Evolutionary conservation across 768 basidiomycete genomes (phyloP).

Genomic region (Auricularia sp.): DNA sequence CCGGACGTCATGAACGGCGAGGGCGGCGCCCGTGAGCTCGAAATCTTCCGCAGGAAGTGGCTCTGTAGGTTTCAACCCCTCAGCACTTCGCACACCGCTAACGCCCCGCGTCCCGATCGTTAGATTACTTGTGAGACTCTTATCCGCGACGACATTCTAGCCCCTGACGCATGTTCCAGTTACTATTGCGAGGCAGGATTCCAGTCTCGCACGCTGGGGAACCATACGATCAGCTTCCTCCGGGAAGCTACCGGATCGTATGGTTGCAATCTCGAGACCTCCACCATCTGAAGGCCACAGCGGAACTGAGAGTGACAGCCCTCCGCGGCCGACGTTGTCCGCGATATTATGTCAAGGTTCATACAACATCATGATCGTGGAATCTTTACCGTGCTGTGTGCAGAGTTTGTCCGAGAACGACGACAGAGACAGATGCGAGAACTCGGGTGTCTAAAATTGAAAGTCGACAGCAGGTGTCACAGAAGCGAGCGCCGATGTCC

Average conservation of each 20-base stretch:
- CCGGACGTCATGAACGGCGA: conserved; percentile 42
- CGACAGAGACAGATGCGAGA: too few species aligned
- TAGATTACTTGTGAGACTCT: conserved; percentile 35
- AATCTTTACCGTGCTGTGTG: too few species aligned
- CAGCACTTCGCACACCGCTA: neutral
- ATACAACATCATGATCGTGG: too few species aligned
- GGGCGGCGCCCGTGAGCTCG: conserved; percentile 42
- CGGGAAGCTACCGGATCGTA: conserved; percentile 53
- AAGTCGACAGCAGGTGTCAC: too few species aligned
- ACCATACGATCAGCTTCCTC: conserved; percentile 55
- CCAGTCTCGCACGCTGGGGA: conserved; percentile 52
- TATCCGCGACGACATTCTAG: neutral
- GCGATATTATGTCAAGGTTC: too few species aligned
- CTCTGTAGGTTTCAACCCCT: conserved; percentile 36
- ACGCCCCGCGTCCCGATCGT: neutral
- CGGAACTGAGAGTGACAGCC: too few species aligned
- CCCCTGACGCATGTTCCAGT: conserved; percentile 20
- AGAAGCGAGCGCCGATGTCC: too few species aligned
- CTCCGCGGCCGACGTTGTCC: too few species aligned
- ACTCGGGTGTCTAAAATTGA: too few species aligned
- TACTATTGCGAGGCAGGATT: conserved; percentile 68
- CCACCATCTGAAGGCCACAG: too few species aligned
- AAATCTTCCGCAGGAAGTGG: conserved; percentile 70
- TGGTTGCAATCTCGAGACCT: conserved; percentile 29
- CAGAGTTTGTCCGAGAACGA: too few species aligned